These are phyloP conservation scores for Xylaria sp. DNA, from an alignment of 2,329 filamentous ascomycete species.

Conservation along the genomic window DNA sequence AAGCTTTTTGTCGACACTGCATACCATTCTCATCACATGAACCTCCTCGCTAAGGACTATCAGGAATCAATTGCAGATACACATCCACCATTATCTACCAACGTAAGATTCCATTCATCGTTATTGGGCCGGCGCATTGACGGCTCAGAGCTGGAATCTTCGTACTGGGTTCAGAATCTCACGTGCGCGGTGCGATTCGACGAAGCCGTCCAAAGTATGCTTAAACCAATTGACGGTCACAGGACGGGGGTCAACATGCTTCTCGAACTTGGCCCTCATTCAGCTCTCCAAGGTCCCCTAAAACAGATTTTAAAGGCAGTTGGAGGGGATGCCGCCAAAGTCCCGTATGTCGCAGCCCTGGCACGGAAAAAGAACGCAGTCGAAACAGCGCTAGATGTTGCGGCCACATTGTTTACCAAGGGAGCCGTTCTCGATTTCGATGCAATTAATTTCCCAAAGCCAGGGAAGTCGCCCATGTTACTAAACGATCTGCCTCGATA, in stretches of 20 bases:
- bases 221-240: conserved; percentile 51
- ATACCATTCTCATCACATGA: conserved; percentile 67
- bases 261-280: conserved; percentile 62
- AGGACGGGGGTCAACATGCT: conserved; percentile 55
- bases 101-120: conserved; percentile 59
- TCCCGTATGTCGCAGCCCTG: conserved; percentile 59
- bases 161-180: conserved; percentile 59
- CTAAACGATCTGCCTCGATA: conserved; percentile 59
- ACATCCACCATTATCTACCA: conserved; percentile 47
- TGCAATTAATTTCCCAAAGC: conserved; percentile 58
- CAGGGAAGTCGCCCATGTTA: conserved; percentile 49
- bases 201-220: conserved; percentile 54
- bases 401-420: conserved; percentile 57
- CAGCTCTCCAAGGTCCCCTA: conserved; percentile 60
- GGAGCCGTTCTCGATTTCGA: conserved; percentile 57
- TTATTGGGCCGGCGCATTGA: conserved; percentile 55
- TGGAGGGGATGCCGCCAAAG: conserved; percentile 54
- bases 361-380: conserved; percentile 62
- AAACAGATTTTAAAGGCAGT: conserved; percentile 61
- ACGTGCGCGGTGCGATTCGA: conserved; percentile 53
- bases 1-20: conserved; percentile 61
- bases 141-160: conserved; percentile 51
- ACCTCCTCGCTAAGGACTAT: conserved; percentile 60
- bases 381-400: conserved; percentile 56
- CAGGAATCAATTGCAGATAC: conserved; percentile 50